Conservation (phyloP, 2,329 filamentous ascomycete genomes). For the Pseudovirgaria hyperparasitica region DNA sequence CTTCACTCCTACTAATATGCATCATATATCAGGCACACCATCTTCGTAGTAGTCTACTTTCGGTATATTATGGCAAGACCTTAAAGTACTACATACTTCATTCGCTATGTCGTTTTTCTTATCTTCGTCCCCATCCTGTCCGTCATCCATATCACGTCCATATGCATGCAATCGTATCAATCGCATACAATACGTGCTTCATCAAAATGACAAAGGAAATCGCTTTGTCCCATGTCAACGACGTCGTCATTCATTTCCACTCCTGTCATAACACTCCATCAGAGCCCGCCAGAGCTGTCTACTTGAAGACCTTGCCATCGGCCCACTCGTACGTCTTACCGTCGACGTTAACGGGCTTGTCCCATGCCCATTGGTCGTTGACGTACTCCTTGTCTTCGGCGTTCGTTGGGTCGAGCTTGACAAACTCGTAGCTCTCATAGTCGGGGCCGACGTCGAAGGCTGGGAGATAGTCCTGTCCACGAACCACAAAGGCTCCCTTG, state of each 20-base stretch:
- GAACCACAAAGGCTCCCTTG: slow-evolving; percentile 86
- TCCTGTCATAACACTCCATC: background rate
- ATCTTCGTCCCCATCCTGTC: slow-evolving; percentile 8
- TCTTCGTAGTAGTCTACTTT: too few species aligned
- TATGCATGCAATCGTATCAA: slow-evolving; percentile 12
- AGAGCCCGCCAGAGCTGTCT: slow-evolving; percentile 32
- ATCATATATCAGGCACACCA: too few species aligned
- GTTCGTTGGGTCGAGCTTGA: slow-evolving; percentile 85
- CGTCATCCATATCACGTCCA: slow-evolving; percentile 13
- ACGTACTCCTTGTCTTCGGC: slow-evolving; percentile 75
- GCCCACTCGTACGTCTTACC: slow-evolving; percentile 85
- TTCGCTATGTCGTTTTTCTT: too few species aligned
- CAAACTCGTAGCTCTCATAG: slow-evolving; percentile 92
- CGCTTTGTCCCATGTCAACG: background rate
- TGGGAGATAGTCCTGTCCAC: slow-evolving; percentile 71
- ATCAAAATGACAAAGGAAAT: background rate
- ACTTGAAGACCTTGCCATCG: slow-evolving; percentile 99
- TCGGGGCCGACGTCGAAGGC: slow-evolving; percentile 97
- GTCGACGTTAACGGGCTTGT: slow-evolving; percentile 64
- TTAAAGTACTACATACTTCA: too few species aligned
- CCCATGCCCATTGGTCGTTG: slow-evolving; percentile 83
- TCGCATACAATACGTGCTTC: too few species aligned
- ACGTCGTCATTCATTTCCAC: slow-evolving; percentile 1
- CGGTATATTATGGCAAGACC: too few species aligned
- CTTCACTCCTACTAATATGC: too few species aligned